Evolutionary conservation across 495 filamentous ascomycete genomes (phyloP).

Genomic region (Rhypophila decipiens): DNA sequence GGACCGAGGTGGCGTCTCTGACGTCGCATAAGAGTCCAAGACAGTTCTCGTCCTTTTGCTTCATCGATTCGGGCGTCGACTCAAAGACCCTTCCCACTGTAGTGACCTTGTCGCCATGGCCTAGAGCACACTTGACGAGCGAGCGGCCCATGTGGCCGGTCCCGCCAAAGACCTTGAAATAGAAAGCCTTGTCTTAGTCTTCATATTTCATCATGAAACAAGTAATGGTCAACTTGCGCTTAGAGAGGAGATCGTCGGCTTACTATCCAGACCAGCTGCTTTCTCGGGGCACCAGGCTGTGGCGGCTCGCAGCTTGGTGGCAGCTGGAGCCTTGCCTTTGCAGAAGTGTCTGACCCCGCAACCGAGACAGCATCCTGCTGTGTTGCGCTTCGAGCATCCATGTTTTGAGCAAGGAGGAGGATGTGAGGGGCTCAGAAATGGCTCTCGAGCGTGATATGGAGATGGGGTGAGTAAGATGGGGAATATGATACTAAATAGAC

Average conservation of each 20-base stretch:
- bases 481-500: too few species aligned
- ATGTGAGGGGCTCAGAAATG: too few species aligned
- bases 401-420: too few species aligned
- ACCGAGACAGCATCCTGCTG: conserved; percentile 19
- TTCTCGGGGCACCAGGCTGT: conserved; percentile 60
- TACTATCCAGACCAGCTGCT: conserved; percentile 79
- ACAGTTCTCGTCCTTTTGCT: conserved; percentile 60
- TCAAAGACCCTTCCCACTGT: conserved; percentile 84
- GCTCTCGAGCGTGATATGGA: too few species aligned
- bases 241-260: conserved; percentile 14
- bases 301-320: conserved; percentile 77
- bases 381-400: conserved; percentile 18
- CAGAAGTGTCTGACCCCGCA: conserved; percentile 17
- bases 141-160: conserved; percentile 95
- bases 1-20: conserved; percentile 70
- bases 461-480: too few species aligned
- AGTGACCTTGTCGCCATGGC: conserved; percentile 77
- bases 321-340: conserved; percentile 43
- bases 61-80: conserved; percentile 66
- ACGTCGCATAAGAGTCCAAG: conserved; percentile 85
- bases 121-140: conserved; percentile 73
- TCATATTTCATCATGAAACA: background rate
- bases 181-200: conserved; percentile 8
- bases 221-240: background rate
- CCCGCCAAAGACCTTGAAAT: conserved; percentile 73